phyloP scores from a whole-genome alignment of 306 rosid genomes.

The Dryas alaskensis region DNA sequence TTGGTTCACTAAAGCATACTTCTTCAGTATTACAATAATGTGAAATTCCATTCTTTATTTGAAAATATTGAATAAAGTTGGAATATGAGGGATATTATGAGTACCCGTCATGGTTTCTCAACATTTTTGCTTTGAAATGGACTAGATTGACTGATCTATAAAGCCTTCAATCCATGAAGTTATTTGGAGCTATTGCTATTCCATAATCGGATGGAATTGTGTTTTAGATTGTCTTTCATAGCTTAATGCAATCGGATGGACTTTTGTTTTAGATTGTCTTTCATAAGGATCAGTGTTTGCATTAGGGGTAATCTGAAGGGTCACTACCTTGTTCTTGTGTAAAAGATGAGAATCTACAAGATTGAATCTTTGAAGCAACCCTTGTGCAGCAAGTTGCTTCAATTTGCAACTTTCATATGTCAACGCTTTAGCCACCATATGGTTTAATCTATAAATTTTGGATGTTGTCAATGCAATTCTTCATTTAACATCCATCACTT shows the following conservation, averaged over 20 bases:
- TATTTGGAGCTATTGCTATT: background rate
- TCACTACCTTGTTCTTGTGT: too few species aligned
- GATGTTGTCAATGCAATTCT: background rate
- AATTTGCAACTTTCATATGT: background rate
- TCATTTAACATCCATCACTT: background rate
- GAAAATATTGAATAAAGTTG: background rate
- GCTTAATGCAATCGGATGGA: background rate
- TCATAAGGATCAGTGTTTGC: too few species aligned
- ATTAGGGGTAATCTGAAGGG: too few species aligned
- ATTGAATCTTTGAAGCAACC: slow-evolving; percentile 3
- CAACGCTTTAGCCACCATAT: background rate
- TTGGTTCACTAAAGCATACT: background rate
- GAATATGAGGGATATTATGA: background rate
- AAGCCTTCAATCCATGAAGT: background rate
- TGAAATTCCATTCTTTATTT: background rate
- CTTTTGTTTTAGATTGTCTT: too few species aligned
- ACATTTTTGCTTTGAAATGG: too few species aligned
- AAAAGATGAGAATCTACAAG: background rate
- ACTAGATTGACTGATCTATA: background rate
- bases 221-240: background rate
- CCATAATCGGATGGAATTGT: background rate
- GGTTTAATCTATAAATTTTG: background rate
- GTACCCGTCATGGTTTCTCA: background rate
- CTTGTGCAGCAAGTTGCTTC: background rate
- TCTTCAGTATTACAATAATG: background rate